Evolutionary conservation across 805 yeast species (phyloP).

Genomic region (Ascoidea rubescens): DNA sequence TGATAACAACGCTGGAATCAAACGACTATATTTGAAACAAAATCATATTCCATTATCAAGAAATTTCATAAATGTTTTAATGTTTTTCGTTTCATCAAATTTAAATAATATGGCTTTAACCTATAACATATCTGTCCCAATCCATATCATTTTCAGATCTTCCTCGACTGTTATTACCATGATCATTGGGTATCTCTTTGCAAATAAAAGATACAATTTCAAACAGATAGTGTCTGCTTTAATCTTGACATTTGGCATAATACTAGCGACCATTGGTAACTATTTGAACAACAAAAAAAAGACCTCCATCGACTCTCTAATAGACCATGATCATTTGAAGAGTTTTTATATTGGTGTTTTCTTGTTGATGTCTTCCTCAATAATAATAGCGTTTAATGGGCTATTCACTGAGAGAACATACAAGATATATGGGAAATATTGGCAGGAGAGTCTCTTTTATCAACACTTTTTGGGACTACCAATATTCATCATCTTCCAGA

Average conservation of each 20-base stretch:
- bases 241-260: conserved; percentile 41
- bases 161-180: conserved; percentile 50
- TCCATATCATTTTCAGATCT: conserved; percentile 54
- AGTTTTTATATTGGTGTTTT: conserved; percentile 19
- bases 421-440: conserved; percentile 36
- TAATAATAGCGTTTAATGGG: conserved; percentile 42
- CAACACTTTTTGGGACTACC: conserved; percentile 44
- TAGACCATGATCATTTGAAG: background rate
- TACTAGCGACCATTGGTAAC: conserved; percentile 21
- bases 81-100: conserved; percentile 37
- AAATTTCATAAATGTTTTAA: conserved; percentile 31
- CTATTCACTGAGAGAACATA: conserved; percentile 40
- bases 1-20: conserved; percentile 14
- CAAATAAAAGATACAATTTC: conserved; percentile 28
- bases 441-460: conserved; percentile 56
- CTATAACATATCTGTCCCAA: conserved; percentile 45
- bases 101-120: conserved; percentile 46
- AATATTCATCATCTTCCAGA: conserved; percentile 26
- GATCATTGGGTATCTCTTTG: conserved; percentile 35
- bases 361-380: conserved; percentile 31
- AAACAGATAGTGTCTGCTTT: conserved; percentile 36
- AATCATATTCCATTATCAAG: conserved; percentile 27
- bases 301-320: conserved; percentile 7
- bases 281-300: background rate
- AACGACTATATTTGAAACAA: conserved; percentile 19